phyloP scores from a whole-genome alignment of 1,284 basidiomycete genomes.

The Retiboletus flavoniger region DNA sequence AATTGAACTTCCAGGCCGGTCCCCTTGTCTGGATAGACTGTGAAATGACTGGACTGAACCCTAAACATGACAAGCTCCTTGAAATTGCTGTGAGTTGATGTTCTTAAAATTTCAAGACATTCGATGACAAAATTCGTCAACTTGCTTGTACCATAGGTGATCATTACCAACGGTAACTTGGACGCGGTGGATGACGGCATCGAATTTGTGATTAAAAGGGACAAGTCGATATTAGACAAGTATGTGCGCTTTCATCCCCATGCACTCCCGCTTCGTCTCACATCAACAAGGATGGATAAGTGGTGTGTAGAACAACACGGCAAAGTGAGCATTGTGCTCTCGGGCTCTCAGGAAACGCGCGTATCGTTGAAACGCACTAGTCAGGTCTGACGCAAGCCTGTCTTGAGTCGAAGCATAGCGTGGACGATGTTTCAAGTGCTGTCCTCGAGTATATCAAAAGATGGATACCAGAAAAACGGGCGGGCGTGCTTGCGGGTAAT shows the following conservation, averaged over 20 bases:
- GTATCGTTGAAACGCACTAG: slow-evolving; percentile 37
- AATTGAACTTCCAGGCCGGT: slow-evolving; percentile 51
- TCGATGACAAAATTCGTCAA: background rate
- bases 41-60: slow-evolving; percentile 79
- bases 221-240: slow-evolving; percentile 63
- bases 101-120: background rate
- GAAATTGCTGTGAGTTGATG: slow-evolving; percentile 64
- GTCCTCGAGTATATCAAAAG: slow-evolving; percentile 70
- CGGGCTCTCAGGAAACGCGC: background rate
- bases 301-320: slow-evolving; percentile 78
- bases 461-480: slow-evolving; percentile 63
- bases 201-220: slow-evolving; percentile 66
- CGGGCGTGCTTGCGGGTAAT: slow-evolving; percentile 75
- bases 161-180: slow-evolving; percentile 81
- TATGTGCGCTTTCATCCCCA: slow-evolving; percentile 31
- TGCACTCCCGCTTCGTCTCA: background rate
- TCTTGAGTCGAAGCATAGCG: slow-evolving; percentile 57
- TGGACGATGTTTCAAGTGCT: slow-evolving; percentile 51
- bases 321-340: slow-evolving; percentile 38
- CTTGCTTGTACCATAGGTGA: slow-evolving; percentile 47
- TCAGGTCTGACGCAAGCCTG: slow-evolving; percentile 73
- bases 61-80: slow-evolving; percentile 65
- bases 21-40: slow-evolving; percentile 89
- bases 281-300: slow-evolving; percentile 58
- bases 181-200: slow-evolving; percentile 73